Conservation (phyloP, 805 yeast species). For the Wickerhamiella galacta region DNA sequence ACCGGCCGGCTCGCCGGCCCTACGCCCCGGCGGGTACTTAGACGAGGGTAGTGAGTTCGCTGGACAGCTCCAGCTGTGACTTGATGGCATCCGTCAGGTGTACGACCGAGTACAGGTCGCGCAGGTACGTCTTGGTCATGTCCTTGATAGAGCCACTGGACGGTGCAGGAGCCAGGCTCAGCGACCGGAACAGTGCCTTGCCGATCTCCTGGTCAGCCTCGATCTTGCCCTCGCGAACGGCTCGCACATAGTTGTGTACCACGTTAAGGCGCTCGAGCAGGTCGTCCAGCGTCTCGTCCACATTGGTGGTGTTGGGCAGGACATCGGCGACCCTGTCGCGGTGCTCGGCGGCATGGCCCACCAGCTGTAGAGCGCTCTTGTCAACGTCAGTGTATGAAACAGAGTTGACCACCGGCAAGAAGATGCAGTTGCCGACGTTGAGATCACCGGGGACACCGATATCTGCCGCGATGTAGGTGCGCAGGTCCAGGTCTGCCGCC, state of each 20-base stretch:
- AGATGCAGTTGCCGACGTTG: conserved; percentile 34
- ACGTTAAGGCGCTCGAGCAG: conserved; percentile 25
- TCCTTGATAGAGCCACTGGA: conserved; percentile 37
- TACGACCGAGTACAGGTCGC: conserved; percentile 68
- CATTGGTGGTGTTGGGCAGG: conserved; percentile 19
- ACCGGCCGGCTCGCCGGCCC: too few species aligned
- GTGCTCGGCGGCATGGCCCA: conserved; percentile 20
- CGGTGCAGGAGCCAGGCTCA: conserved; percentile 24
- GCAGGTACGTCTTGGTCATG: conserved; percentile 53
- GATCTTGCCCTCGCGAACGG: conserved; percentile 12
- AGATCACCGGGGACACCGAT: conserved; percentile 37
- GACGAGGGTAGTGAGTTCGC: conserved; percentile 47
- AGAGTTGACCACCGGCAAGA: conserved; percentile 59
- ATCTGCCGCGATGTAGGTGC: conserved; percentile 66
- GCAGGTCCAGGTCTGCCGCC: conserved; percentile 32
- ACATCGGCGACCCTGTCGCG: conserved; percentile 20
- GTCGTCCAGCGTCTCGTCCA: conserved; percentile 23
- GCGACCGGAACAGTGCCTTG: conserved; percentile 38
- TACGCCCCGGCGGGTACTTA: too few species aligned
- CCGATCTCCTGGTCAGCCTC: conserved; percentile 34
- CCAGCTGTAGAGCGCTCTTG: conserved; percentile 21
- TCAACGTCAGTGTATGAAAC: conserved; percentile 44
- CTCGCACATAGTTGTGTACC: conserved; percentile 22
- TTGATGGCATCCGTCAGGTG: conserved; percentile 69
- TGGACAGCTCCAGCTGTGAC: conserved; percentile 67